Evolutionary conservation across 495 filamentous ascomycete species (phyloP), one percentile per base, ranked within the genome.

Genomic region (Mycothermus thermophilus): DNA sequence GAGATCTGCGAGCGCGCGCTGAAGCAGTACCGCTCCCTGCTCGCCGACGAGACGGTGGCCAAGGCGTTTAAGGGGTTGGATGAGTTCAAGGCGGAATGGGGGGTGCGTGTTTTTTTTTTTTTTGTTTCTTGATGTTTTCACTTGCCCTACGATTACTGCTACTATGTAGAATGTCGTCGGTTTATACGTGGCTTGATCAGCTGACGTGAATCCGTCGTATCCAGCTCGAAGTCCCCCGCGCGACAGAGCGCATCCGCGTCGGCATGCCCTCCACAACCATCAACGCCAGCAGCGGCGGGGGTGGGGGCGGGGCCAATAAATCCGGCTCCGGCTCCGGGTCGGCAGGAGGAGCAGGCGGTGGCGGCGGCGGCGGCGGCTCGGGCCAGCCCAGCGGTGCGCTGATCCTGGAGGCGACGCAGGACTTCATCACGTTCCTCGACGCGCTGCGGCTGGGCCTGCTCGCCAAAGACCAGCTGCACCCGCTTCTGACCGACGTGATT

Each of bases 361-460:
- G n/a, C n/a, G n/a, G n/a, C n/a, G n/a, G n/a, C n/a, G n/a, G n/a
- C n/a, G n/a, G n/a, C n/a, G n/a, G n/a, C n/a, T 50, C 66, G 28
- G 71, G 57, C 22, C 70, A 67, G 27, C 73, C 74, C 35, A 77
- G 77, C 13, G 83, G 81, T 17, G 72, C 75, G 26, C 65, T 88
- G 24, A 85, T 94, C 37, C 57, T 88, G 18, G 72, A 82, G 31
- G 87, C 90, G 4, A 94, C 90, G 3, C 84, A 96, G 57, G 86
- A 93, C 52, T 99, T 99, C 51, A 96, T 99, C 55, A 99, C 92
- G 0, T 87, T 95, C 58, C 66, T 99, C 29, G 92, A 99, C 57
- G 92, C 90, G 15, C 66, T 96, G 46, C 80, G 81, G 47, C 67
- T 99, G 25, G 81, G 84, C 15, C 73, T 93, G 58, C 63, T 86